Conservation (phyloP, 73 alveolate species). For the Tetrahymena borealis region DNA sequence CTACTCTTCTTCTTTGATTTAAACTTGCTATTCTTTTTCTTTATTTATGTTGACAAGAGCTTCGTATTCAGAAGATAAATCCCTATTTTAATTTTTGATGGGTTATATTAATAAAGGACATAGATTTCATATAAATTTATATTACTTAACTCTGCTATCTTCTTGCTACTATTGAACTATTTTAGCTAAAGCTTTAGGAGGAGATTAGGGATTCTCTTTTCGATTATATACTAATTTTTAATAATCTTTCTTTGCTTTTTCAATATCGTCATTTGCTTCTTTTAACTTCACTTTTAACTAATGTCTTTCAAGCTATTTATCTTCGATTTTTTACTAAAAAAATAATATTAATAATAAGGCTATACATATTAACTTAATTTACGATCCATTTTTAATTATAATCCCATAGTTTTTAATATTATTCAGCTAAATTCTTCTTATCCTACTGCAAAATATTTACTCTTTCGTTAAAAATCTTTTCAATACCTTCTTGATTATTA, state of each 20-base stretch:
- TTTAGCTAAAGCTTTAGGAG: neutral
- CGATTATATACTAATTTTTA: neutral
- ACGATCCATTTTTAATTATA: neutral
- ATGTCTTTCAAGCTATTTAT: neutral
- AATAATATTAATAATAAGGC: neutral
- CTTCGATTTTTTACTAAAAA: neutral
- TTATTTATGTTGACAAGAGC: neutral
- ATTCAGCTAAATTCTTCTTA: neutral
- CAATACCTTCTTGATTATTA: neutral
- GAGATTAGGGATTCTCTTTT: neutral
- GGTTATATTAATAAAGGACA: neutral
- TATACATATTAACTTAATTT: neutral
- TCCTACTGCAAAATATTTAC: neutral
- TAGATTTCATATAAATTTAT: neutral
- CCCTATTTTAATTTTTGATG: neutral
- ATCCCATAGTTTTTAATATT: neutral
- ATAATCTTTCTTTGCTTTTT: neutral
- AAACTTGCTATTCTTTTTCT: neutral
- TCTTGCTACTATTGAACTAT: neutral
- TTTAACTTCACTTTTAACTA: neutral
- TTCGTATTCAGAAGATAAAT: neutral
- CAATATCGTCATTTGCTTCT: neutral
- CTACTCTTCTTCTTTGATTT: neutral
- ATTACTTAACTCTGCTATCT: neutral
- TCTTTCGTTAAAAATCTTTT: neutral